Evolutionary conservation across 129 eudicot species (phyloP).

Genomic region (Artemisia annua): DNA sequence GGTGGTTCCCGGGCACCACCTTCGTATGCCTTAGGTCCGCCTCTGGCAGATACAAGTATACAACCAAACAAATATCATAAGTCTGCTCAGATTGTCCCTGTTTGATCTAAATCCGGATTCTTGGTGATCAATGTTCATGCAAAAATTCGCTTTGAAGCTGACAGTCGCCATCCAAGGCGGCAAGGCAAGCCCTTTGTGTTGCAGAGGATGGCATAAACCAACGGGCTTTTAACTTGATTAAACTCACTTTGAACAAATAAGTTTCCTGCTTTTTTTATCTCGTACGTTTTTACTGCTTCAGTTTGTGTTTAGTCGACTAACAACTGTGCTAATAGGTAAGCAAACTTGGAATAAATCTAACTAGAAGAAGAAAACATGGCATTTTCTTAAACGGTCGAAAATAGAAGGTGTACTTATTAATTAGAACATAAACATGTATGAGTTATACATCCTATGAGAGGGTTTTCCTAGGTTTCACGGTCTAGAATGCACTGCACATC

Average conservation of each 20-base stretch:
- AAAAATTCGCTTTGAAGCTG: neutral
- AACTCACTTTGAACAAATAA: neutral
- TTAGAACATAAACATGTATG: conserved; percentile 5
- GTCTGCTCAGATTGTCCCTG: no score
- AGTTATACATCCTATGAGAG: conserved; percentile 11
- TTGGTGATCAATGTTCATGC: neutral
- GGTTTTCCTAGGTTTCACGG: neutral
- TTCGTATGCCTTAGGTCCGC: no score
- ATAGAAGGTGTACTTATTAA: conserved; percentile 1
- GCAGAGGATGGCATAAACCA: no score
- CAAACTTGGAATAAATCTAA: neutral
- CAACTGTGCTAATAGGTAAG: neutral
- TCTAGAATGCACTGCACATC: neutral
- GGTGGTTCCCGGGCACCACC: no score
- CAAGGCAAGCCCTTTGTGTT: no score
- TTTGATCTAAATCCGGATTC: no score
- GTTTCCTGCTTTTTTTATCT: neutral
- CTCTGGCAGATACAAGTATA: no score
- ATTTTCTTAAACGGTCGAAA: conserved; percentile 6
- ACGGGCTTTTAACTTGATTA: no score
- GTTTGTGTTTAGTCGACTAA: neutral
- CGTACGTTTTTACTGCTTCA: neutral
- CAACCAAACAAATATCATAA: no score
- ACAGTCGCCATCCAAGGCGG: neutral
- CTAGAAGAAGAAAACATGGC: neutral